These are phyloP conservation scores for Daldinia vernicosa DNA, from an alignment of 495 filamentous ascomycete genomes.

Conservation along the genomic window DNA sequence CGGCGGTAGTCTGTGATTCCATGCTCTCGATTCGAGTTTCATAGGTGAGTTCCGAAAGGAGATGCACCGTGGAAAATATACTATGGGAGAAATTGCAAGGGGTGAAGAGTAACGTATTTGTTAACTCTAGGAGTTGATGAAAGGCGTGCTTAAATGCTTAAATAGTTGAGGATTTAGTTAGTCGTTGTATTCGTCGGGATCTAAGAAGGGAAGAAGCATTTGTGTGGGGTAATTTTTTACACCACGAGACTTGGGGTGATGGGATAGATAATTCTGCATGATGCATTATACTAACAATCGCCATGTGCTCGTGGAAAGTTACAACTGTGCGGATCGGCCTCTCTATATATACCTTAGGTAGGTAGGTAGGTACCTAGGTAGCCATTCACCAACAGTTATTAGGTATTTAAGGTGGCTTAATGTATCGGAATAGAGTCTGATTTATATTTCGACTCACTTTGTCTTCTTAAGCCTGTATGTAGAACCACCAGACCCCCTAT, in stretches of 20 bases:
- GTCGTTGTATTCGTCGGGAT: not conserved
- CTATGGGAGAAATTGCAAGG: not conserved
- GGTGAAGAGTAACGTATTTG: not conserved
- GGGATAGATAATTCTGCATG: not conserved
- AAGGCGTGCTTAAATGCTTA: too few relatives aligned
- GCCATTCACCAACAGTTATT: not conserved
- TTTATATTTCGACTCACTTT: too few relatives aligned
- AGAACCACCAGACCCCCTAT: too few relatives aligned
- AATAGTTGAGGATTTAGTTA: too few relatives aligned
- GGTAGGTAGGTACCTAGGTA: not conserved
- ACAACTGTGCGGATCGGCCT: not conserved
- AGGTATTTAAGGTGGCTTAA: not conserved
- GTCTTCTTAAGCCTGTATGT: too few relatives aligned
- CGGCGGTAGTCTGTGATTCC: not conserved
- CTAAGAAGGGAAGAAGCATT: not conserved
- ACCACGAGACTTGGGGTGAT: not conserved
- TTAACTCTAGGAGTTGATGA: not conserved
- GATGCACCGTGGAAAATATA: not conserved
- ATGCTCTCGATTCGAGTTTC: not conserved
- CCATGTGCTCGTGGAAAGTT: not conserved
- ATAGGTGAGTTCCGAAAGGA: not conserved
- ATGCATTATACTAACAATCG: not conserved
- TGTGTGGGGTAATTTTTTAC: not conserved
- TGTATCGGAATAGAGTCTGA: too few relatives aligned
- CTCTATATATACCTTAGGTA: not conserved